A percentile compares a stretch with the other conserved stretches of the same genome.
phyloP scores from a whole-genome alignment of 768 basidiomycete genomes.

The Sutorius australiensis region DNA sequence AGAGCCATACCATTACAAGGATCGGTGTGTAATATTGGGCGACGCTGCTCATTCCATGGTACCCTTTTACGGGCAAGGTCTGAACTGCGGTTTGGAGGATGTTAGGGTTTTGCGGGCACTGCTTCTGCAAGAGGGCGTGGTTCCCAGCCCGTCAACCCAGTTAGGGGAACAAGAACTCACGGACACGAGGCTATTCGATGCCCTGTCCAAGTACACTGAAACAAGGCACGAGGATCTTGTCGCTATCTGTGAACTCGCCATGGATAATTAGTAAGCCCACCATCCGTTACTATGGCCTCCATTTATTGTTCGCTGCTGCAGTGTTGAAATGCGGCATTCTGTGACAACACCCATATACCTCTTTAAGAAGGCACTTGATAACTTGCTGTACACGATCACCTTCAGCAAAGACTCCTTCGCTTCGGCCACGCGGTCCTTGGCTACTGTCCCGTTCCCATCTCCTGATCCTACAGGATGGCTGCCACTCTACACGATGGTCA shows the following conservation, averaged over 20 bases:
- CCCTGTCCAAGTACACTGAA: constrained; percentile 75
- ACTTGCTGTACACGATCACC: constrained; percentile 62
- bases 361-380: constrained; percentile 77
- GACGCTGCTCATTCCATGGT: constrained; percentile 98
- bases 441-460: constrained; percentile 56
- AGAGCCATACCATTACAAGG: constrained; percentile 86
- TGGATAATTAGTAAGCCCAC: constrained; percentile 89
- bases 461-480: constrained; percentile 74
- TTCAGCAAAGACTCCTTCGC: constrained; percentile 45
- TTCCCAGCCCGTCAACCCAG: constrained; percentile 34
- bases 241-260: constrained; percentile 88
- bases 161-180: constrained; percentile 31
- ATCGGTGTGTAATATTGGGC: constrained; percentile 83
- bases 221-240: constrained; percentile 83
- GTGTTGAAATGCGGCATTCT: constrained; percentile 91
- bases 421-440: constrained; percentile 43
- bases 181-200: constrained; percentile 59
- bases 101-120: constrained; percentile 82
- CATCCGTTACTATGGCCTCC: constrained; percentile 24
- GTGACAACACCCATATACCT: constrained; percentile 80
- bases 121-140: constrained; percentile 68
- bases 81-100: constrained; percentile 97
- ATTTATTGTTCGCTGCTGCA: constrained; percentile 35
- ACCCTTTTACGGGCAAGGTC: constrained; percentile 96
- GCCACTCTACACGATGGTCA: constrained; percentile 95